These are phyloP conservation scores for Corylus heterophylla DNA, from an alignment of 306 rosid species.

Conservation along the genomic window DNA sequence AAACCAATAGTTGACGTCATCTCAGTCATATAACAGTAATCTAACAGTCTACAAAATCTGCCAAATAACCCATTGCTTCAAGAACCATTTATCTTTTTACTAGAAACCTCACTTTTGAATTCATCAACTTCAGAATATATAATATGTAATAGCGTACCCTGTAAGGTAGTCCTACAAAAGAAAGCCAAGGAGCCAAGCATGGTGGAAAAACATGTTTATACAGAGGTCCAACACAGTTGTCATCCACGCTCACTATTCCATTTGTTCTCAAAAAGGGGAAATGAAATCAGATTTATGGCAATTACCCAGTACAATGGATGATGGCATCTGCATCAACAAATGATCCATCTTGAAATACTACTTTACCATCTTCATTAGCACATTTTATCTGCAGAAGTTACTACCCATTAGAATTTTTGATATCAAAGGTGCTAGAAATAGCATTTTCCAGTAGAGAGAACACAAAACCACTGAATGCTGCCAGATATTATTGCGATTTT, in stretches of 20 bases:
- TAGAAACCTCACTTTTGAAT: neutral
- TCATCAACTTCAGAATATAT: neutral
- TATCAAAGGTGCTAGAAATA: neutral
- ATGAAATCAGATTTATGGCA: neutral
- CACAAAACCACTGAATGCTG: neutral
- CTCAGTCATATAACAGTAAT: too few species aligned
- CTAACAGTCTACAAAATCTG: too few species aligned
- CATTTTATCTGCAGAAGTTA: slow-evolving; percentile 24
- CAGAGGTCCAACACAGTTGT: slow-evolving; percentile 23
- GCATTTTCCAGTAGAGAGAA: too few species aligned
- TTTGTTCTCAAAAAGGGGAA: slow-evolving; percentile 33
- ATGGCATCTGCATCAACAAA: slow-evolving; percentile 12
- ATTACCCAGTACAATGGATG: slow-evolving; percentile 32
- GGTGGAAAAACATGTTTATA: slow-evolving; percentile 30
- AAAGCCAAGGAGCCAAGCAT: slow-evolving; percentile 28
- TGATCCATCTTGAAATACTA: slow-evolving; percentile 14
- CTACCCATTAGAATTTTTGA: neutral
- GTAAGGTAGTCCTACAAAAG: slow-evolving; percentile 25
- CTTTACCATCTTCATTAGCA: slow-evolving; percentile 13
- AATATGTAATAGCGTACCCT: neutral
- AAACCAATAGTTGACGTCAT: too few species aligned
- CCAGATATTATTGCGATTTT: neutral
- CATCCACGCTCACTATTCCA: slow-evolving; percentile 23
- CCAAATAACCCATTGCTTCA: neutral
- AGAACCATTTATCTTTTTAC: neutral